Evolutionary conservation across 2,329 filamentous ascomycete species (phyloP).

Genomic region (Emydomyces testavorans): DNA sequence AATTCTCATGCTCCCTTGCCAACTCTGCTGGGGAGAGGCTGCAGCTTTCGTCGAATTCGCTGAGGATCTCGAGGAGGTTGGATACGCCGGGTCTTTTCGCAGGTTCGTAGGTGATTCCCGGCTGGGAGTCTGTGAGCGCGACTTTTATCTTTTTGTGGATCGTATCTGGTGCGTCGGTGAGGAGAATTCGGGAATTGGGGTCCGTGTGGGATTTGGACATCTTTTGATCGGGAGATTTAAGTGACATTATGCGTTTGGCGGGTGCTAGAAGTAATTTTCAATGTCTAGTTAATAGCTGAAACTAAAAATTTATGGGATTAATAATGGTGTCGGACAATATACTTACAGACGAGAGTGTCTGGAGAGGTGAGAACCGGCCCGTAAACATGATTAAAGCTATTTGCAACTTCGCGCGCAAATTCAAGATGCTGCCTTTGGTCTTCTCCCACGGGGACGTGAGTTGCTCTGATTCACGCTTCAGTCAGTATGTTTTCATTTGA

Average conservation of each 20-base stretch:
- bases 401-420: constrained; percentile 75
- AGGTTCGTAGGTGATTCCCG: constrained; percentile 61
- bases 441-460: constrained; percentile 92
- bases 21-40: constrained; percentile 34
- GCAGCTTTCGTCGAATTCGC: constrained; percentile 46
- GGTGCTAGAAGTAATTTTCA: constrained; percentile 45
- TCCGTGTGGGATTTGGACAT: constrained; percentile 86
- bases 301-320: not conserved
- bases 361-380: constrained; percentile 53
- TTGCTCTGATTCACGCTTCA: constrained; percentile 46
- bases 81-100: constrained; percentile 63
- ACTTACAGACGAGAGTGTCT: constrained; percentile 58
- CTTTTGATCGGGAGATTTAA: constrained; percentile 64
- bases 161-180: constrained; percentile 56
- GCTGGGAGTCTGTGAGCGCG: constrained; percentile 64
- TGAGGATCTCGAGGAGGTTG: constrained; percentile 74
- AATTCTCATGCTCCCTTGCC: constrained; percentile 34
- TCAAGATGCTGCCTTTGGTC: constrained; percentile 92
- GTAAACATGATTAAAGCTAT: constrained; percentile 72
- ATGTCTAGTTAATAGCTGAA: not conserved
- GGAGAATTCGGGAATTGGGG: constrained; percentile 63
- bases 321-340: not conserved
- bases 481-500: not conserved
- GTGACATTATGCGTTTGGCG: constrained; percentile 78
- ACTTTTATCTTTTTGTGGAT: constrained; percentile 59